These are phyloP conservation scores for Cenchrus fungigraminus DNA, from an alignment of 176 grass and related monocot genomes.

Conservation along the genomic window DNA sequence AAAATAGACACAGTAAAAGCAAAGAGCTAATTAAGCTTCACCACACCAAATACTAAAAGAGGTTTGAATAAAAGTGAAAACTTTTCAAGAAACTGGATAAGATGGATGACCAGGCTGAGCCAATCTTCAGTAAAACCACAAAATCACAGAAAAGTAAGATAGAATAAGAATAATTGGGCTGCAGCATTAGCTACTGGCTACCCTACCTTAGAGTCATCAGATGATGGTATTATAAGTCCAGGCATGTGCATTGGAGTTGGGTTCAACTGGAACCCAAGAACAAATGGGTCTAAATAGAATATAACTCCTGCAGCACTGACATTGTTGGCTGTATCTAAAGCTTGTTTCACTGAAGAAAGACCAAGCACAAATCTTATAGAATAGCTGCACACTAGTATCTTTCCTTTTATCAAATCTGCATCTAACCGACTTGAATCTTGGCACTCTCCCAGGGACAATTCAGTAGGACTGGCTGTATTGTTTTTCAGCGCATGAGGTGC, in stretches of 20 bases:
- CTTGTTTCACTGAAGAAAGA: conserved; percentile 94
- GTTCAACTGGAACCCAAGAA: conserved; percentile 97
- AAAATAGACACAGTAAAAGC: background rate
- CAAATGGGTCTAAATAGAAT: conserved; percentile 98
- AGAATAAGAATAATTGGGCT: conserved; percentile 1
- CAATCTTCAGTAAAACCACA: background rate
- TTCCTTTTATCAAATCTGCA: conserved; percentile 70
- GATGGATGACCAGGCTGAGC: background rate
- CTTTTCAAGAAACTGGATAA: conserved; percentile 21
- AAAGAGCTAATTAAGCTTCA: conserved; percentile 16
- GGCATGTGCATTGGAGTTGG: conserved; percentile 94
- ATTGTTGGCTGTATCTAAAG: conserved; percentile 85
- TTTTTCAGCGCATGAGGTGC: conserved; percentile 83
- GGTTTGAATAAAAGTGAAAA: conserved; percentile 25
- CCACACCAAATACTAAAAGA: background rate
- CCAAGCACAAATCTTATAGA: conserved; percentile 98
- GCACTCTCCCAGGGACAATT: conserved; percentile 84
- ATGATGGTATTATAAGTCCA: conserved; percentile 94
- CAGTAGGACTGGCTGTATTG: conserved; percentile 54
- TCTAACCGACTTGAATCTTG: conserved; percentile 87
- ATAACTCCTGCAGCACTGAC: conserved; percentile 82
- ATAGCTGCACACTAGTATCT: conserved; percentile 92
- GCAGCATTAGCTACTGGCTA: background rate
- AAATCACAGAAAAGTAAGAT: background rate
- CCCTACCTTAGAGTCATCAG: conserved; percentile 94